Evolutionary conservation across 345 rosid genomes (phyloP), one percentile per base, ranked within the genome.

Genomic region (Noccaea bulbosa): DNA sequence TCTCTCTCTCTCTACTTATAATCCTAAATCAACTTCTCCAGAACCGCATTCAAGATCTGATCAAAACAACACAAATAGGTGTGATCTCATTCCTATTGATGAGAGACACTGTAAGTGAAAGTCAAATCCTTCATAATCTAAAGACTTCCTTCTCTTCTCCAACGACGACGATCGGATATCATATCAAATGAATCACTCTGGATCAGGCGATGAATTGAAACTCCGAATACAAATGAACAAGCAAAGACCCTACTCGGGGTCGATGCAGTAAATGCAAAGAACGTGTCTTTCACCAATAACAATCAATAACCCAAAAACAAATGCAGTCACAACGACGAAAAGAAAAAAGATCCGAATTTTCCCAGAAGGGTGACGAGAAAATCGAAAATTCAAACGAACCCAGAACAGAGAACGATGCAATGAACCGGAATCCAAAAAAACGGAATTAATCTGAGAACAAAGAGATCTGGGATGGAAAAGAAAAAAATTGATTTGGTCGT

Each of bases 31-130:
- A 71, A 71, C 61, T 38, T 12, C 64, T 68, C 51, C 22, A 46
- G 65, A 61, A 54, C 37, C 7, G 53, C 74, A 69, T 62, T 70
- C 46, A 77, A 78, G 77, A 81, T 83, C 83, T 37, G 75, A 66
- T 69, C 78, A 55, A 41, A 41, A 57, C 8, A 35, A 47, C 11
- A 9, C 11, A 30, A 20, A 37, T n/a, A 65, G 53, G 43, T 56
- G 44, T 32, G 43, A 62, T 62, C 67, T 77, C 64, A 75, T 77
- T 61, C 67, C 40, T 46, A 38, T 61, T 62, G 65, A 55, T 43
- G 59, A 66, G 55, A 12, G 72, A 70, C 50, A 71, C 38, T 39
- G 32, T 3, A 32, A 74, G 33, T 22, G 56, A 72, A 73, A 46
- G 66, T 62, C 76, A 75, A 77, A 73, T 55, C 38, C 59, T 33